A percentile compares a stretch with the other conserved stretches of the same genome.
Conservation (phyloP, 345 rosid genomes). For the Lepidium africanum region DNA sequence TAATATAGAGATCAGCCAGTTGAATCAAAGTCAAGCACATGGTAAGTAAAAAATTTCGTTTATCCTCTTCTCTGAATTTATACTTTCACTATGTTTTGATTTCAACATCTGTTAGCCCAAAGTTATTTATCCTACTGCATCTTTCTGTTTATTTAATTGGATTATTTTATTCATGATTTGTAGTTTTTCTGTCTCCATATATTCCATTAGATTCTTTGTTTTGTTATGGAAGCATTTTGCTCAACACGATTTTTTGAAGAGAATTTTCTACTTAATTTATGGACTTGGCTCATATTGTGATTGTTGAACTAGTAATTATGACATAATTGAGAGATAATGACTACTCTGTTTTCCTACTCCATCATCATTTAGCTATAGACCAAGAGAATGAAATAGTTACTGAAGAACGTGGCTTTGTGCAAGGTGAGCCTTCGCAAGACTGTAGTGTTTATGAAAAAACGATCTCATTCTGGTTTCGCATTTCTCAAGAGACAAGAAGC, state of each 20-base stretch:
- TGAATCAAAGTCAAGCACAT: slow-evolving; percentile 29
- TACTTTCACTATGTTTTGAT: background rate
- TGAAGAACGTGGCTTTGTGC: slow-evolving; percentile 51
- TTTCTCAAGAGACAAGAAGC: too few species aligned
- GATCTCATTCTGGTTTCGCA: too few species aligned
- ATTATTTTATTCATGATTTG: too few species aligned
- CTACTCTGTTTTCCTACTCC: background rate
- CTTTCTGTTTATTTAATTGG: too few species aligned
- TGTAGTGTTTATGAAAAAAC: slow-evolving; percentile 14
- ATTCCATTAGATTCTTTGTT: background rate
- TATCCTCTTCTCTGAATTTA: too few species aligned
- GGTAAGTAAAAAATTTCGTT: slow-evolving; percentile 26
- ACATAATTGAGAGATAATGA: background rate
- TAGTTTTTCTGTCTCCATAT: background rate
- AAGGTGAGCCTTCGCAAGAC: slow-evolving; percentile 51
- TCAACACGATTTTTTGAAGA: background rate
- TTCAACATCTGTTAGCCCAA: too few species aligned
- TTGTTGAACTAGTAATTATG: background rate
- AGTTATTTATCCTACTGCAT: too few species aligned
- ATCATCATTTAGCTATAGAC: slow-evolving; percentile 25
- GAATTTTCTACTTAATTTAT: too few species aligned
- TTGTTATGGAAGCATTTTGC: background rate
- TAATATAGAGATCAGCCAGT: slow-evolving; percentile 4
- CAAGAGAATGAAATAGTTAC: slow-evolving; percentile 51
- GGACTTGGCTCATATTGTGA: background rate